Base-by-base conservation (phyloP, 1,284 basidiomycete species). In the Puccinia triticina region DNA sequence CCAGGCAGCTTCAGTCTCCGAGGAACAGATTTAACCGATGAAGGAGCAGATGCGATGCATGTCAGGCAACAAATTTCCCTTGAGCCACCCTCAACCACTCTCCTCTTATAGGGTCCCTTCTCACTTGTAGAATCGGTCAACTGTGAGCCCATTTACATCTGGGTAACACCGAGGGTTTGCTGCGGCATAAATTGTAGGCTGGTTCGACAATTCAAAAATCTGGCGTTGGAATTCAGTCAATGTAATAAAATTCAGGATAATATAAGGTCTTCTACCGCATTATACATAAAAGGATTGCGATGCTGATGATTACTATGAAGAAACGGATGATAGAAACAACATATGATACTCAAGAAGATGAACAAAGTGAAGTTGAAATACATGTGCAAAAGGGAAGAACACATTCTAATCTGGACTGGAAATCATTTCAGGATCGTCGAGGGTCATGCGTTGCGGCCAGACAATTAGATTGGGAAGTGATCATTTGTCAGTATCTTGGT, bases 401-500 rank as follows among this genome's bases (percentile, higher is more conserved):
- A 26, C 32, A 72, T 29, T 14, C 26, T 53, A 12, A 55, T 32
- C 29, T 32, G 14, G 29, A n/a, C 26, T 34, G 69, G 18, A 53
- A 46, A 23, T 72, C 40, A 21, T 32, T 14, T 14, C 16, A 16
- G 18, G 23, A 40, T 34, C 12, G 12, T 64, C 40, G 12, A 14
- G 12, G 61, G 32, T 23, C 12, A 66, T 72, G 26, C 26, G 11
- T 32, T 1, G 59, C 32, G 32, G 18, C 29, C 29, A 5, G 1
- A n/a, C 59, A 29, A 34, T 32, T 26, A 10, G 32, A 5, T 11
- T 43, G 12, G 46, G 43, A 14, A 23, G 29, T 23, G 7, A 12
- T 55, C 26, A 73, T 55, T 73, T 55, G n/a, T 73, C 71, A 2
- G 4, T 21, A 46, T 73, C 71, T 50, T 32, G 71, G n/a, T 32